These are phyloP conservation scores for Candida taoyuanica DNA, from an alignment of 805 yeast species.

Conservation along the genomic window DNA sequence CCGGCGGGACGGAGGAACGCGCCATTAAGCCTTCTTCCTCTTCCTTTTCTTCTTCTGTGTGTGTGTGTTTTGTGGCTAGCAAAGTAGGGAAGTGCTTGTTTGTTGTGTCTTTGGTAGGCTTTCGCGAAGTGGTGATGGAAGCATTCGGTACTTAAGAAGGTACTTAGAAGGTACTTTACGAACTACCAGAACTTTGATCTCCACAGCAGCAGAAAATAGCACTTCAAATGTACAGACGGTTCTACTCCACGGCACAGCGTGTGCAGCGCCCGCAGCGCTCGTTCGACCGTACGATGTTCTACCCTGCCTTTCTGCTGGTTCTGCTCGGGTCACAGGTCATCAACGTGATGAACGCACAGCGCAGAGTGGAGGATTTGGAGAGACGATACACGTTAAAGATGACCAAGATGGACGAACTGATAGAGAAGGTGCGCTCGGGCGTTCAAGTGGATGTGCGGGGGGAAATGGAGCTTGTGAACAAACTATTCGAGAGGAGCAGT, in stretches of 20 bases:
- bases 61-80: no score
- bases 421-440: constrained; percentile 34
- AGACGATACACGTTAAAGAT: constrained; percentile 35
- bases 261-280: constrained; percentile 11
- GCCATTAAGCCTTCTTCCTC: no score
- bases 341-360: constrained; percentile 39
- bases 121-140: no score
- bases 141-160: no score
- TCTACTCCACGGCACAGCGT: no score
- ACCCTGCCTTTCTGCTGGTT: constrained; percentile 39
- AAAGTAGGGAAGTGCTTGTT: no score
- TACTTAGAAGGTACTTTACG: no score
- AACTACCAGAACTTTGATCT: no score
- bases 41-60: no score
- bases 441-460: constrained; percentile 34
- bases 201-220: no score
- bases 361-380: constrained; percentile 36
- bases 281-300: constrained; percentile 32
- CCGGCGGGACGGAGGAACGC: constrained; percentile 28
- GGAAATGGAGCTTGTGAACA: constrained; percentile 37
- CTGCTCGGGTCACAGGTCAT: constrained; percentile 44
- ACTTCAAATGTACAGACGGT: no score
- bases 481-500: constrained; percentile 24
- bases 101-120: no score
- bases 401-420: constrained; percentile 34